A percentile compares a stretch with the other conserved stretches of the same genome.
These are phyloP conservation scores for Puccinia novopanici DNA, from an alignment of 1,284 basidiomycete genomes.

Conservation along the genomic window DNA sequence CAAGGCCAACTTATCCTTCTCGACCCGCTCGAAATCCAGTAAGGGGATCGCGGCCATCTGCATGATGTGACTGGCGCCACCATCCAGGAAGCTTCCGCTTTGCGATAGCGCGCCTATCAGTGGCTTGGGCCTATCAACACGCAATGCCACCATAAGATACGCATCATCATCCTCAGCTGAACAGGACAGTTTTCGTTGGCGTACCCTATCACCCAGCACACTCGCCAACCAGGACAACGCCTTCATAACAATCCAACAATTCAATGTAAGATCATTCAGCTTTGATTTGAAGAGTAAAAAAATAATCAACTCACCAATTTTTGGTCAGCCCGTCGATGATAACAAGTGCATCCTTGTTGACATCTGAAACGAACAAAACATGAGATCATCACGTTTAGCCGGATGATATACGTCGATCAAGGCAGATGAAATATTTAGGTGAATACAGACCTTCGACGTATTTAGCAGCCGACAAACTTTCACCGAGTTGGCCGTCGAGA, in stretches of 20 bases:
- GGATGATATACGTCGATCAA: constrained; percentile 47
- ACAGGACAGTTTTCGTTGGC: constrained; percentile 16
- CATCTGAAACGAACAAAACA: constrained; percentile 63
- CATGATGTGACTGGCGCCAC: constrained; percentile 60
- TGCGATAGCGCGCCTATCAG: constrained; percentile 81
- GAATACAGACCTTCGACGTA: constrained; percentile 75
- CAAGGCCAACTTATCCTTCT: constrained; percentile 70
- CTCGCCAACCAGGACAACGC: constrained; percentile 87
- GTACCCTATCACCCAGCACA: constrained; percentile 84
- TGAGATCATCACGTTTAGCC: background rate
- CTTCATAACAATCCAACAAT: constrained; percentile 60
- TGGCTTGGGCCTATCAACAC: constrained; percentile 69
- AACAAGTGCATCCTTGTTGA: constrained; percentile 76
- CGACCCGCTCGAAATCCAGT: constrained; percentile 71
- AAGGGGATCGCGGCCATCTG: constrained; percentile 82
- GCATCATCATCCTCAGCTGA: background rate
- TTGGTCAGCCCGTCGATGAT: constrained; percentile 92
- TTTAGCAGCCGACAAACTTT: constrained; percentile 76
- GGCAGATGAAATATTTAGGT: constrained; percentile 63
- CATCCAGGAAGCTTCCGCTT: constrained; percentile 64
- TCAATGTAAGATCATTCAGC: background rate
- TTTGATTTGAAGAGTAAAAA: background rate
- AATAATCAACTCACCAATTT: constrained; percentile 63
- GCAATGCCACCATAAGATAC: background rate
- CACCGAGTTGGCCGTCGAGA: constrained; percentile 82